phyloP scores from a whole-genome alignment of 768 basidiomycete species.

The Suillus cothurnatus region DNA sequence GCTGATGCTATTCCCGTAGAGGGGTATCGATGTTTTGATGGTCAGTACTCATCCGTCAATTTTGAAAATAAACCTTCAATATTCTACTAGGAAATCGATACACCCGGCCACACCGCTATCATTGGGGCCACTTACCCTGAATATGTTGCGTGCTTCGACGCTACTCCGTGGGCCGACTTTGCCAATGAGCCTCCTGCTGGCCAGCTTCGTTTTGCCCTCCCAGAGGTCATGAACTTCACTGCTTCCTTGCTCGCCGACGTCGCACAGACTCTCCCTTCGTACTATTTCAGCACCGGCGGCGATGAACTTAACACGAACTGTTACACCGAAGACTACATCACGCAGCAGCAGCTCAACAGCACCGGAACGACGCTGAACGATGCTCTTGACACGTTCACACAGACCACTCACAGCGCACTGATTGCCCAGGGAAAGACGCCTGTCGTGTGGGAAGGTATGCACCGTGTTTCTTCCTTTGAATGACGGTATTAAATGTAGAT shows the following conservation, averaged over 20 bases:
- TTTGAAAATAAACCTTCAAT: neutral
- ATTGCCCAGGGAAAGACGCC: constrained; percentile 45
- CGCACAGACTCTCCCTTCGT: constrained; percentile 51
- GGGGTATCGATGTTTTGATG: constrained; percentile 67
- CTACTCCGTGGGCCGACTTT: constrained; percentile 54
- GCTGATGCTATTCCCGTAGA: constrained; percentile 31
- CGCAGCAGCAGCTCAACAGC: constrained; percentile 49
- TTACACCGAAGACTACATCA: constrained; percentile 60
- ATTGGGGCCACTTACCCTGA: constrained; percentile 68
- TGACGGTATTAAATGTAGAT: neutral
- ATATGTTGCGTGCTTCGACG: constrained; percentile 59
- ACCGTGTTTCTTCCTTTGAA: neutral
- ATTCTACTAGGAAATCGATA: constrained; percentile 63
- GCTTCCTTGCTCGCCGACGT: constrained; percentile 49
- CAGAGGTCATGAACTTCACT: constrained; percentile 56
- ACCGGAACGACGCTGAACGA: constrained; percentile 41
- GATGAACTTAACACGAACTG: constrained; percentile 72
- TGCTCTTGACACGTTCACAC: constrained; percentile 41
- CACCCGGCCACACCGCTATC: constrained; percentile 72
- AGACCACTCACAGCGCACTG: constrained; percentile 36
- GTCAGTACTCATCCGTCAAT: constrained; percentile 20
- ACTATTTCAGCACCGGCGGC: constrained; percentile 71
- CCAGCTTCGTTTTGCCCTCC: constrained; percentile 67
- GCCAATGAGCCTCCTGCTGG: constrained; percentile 74
- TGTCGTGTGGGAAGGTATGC: constrained; percentile 47